Evolutionary conservation across 2,329 filamentous ascomycete species (phyloP).

Genomic region (Nemania sp.): DNA sequence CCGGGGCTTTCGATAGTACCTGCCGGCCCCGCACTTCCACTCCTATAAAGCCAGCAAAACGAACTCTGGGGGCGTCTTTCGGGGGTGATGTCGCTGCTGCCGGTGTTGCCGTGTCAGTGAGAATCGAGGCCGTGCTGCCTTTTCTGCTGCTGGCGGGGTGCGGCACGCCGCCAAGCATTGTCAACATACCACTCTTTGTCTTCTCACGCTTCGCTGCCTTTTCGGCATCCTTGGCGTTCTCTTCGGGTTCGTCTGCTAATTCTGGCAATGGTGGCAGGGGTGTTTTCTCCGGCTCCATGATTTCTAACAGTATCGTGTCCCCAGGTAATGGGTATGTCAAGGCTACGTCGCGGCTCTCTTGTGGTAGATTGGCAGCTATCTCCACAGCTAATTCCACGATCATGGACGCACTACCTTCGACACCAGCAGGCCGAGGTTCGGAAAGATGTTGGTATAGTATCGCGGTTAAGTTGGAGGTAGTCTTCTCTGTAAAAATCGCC

Average conservation of each 20-base stretch:
- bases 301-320: slow-evolving; percentile 72
- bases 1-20: slow-evolving; percentile 79
- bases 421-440: slow-evolving; percentile 80
- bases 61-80: slow-evolving; percentile 69
- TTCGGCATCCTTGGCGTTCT: slow-evolving; percentile 56
- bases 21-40: slow-evolving; percentile 82
- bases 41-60: slow-evolving; percentile 80
- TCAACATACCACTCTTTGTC: slow-evolving; percentile 62
- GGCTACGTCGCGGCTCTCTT: slow-evolving; percentile 91
- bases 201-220: slow-evolving; percentile 56
- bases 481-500: slow-evolving; percentile 74
- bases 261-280: slow-evolving; percentile 70
- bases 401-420: slow-evolving; percentile 90
- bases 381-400: slow-evolving; percentile 92
- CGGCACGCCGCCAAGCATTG: slow-evolving; percentile 48
- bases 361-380: slow-evolving; percentile 85
- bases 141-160: slow-evolving; percentile 51
- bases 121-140: slow-evolving; percentile 52
- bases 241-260: slow-evolving; percentile 54
- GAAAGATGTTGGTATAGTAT: slow-evolving; percentile 79
- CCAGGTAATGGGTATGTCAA: slow-evolving; percentile 88
- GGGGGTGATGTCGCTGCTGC: slow-evolving; percentile 51
- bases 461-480: slow-evolving; percentile 75
- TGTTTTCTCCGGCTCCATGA: slow-evolving; percentile 89
- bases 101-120: slow-evolving; percentile 57